A percentile compares a stretch with the other conserved stretches of the same genome.
These are phyloP conservation scores for Neonectria punicea DNA, from an alignment of 2,329 filamentous ascomycete genomes.

Conservation along the genomic window DNA sequence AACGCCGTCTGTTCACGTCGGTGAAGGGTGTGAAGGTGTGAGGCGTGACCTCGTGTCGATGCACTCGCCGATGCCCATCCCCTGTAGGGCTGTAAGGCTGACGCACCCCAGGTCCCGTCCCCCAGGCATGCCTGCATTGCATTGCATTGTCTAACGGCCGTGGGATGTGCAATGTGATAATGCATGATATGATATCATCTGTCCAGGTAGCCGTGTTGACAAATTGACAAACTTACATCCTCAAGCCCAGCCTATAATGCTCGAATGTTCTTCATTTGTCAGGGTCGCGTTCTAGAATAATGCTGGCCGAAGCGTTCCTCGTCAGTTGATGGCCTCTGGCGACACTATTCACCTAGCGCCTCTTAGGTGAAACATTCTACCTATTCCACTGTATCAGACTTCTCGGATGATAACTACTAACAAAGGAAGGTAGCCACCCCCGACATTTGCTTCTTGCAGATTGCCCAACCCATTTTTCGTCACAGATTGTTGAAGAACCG, in stretches of 20 bases:
- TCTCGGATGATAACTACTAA: not conserved
- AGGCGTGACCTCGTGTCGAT: not conserved
- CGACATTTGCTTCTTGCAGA: not conserved
- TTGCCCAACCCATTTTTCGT: not conserved
- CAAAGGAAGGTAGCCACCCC: not conserved
- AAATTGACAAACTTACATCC: not conserved
- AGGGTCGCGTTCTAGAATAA: not conserved
- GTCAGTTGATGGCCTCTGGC: too few relatives aligned
- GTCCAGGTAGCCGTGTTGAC: not conserved
- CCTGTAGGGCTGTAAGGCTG: conserved; percentile 44
- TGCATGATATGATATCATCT: not conserved
- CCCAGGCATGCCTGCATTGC: not conserved
- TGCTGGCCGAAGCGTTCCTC: not conserved
- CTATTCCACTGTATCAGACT: not conserved
- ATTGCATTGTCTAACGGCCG: not conserved
- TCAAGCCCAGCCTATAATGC: not conserved
- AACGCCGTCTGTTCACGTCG: not conserved
- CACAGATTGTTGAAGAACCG: conserved; percentile 56
- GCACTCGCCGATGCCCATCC: not conserved
- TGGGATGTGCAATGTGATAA: not conserved
- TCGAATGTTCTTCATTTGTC: not conserved
- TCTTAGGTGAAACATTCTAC: not conserved
- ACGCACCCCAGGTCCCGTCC: not conserved
- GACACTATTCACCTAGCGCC: not conserved
- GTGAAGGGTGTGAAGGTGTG: not conserved